Percentiles rank a stretch among this genome's conserved stretches.
These are phyloP conservation scores for Cicer cuneatum DNA, from an alignment of 306 rosid species.

Conservation along the genomic window DNA sequence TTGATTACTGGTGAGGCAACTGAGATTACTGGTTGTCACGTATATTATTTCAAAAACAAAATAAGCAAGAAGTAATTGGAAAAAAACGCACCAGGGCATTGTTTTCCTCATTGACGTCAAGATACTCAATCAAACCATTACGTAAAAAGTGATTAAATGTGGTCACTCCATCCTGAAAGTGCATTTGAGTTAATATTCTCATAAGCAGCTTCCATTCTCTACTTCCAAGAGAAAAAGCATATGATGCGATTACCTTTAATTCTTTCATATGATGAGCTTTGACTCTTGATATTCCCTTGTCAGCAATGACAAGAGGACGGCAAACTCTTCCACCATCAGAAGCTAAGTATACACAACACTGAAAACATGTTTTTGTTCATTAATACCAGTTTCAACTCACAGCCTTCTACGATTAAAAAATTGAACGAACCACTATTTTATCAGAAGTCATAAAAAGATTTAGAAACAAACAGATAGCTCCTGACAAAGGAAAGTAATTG, in stretches of 20 bases:
- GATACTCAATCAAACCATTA: slow-evolving; percentile 92
- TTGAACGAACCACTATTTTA: background rate
- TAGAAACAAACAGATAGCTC: slow-evolving; percentile 1
- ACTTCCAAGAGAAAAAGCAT: slow-evolving; percentile 35
- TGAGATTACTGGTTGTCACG: slow-evolving; percentile 2
- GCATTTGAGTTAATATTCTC: slow-evolving; percentile 35
- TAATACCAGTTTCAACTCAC: slow-evolving; percentile 27
- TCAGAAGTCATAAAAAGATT: background rate
- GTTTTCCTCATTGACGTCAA: slow-evolving; percentile 96
- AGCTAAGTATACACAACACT: slow-evolving; percentile 87
- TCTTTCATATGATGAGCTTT: slow-evolving; percentile 93
- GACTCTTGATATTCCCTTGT: slow-evolving; percentile 83
- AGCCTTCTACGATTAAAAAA: slow-evolving; percentile 15
- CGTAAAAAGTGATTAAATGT: slow-evolving; percentile 82
- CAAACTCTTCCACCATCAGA: slow-evolving; percentile 99
- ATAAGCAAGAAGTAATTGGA: slow-evolving; percentile 20
- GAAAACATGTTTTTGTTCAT: slow-evolving; percentile 43
- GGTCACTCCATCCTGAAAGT: slow-evolving; percentile 83
- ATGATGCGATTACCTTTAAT: slow-evolving; percentile 60
- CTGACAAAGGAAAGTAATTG: slow-evolving; percentile 6
- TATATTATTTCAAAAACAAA: slow-evolving; percentile 34
- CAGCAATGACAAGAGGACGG: slow-evolving; percentile 94
- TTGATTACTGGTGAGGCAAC: too few relatives aligned
- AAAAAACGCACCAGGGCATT: slow-evolving; percentile 79
- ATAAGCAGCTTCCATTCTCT: slow-evolving; percentile 19